Evolutionary conservation across 2,329 filamentous ascomycete genomes (phyloP).

Genomic region (Trichoderma aggressivum): DNA sequence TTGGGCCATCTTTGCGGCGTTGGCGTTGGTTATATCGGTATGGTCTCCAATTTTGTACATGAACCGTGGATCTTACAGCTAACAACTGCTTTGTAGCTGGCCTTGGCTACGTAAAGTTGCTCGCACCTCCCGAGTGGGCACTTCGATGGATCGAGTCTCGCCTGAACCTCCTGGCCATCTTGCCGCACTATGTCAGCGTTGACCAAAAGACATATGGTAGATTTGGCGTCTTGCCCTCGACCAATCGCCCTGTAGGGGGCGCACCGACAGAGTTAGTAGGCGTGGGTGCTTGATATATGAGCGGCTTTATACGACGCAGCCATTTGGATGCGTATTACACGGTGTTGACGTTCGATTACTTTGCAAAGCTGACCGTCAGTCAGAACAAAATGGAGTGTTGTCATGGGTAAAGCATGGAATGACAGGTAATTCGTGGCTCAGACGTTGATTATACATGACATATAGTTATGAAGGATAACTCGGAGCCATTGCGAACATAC

Average conservation of each 20-base stretch:
- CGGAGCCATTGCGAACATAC: neutral
- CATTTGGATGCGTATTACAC: neutral
- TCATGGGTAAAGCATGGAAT: neutral
- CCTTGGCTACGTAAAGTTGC: constrained; percentile 81
- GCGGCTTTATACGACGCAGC: neutral
- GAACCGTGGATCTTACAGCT: neutral
- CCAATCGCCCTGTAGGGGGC: constrained; percentile 37
- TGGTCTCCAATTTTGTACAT: constrained; percentile 32
- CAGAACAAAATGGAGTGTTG: neutral
- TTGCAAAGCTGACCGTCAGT: neutral
- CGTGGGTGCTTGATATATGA: constrained; percentile 24
- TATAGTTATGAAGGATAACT: neutral
- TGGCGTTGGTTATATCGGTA: constrained; percentile 82
- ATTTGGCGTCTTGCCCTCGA: constrained; percentile 79
- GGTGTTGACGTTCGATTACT: neutral
- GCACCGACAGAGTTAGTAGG: constrained; percentile 58
- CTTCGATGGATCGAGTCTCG: constrained; percentile 86
- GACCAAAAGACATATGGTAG: constrained; percentile 95
- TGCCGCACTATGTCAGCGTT: constrained; percentile 90
- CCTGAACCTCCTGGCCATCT: constrained; percentile 74
- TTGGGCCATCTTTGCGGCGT: constrained; percentile 84
- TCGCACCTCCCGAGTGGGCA: constrained; percentile 84
- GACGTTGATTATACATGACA: neutral
- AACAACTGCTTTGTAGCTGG: constrained; percentile 55
- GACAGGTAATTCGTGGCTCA: neutral